Evolutionary conservation across 2,329 filamentous ascomycete species (phyloP), one percentile per base, ranked within the genome.

Genomic region (Bipolaris oryzae): DNA sequence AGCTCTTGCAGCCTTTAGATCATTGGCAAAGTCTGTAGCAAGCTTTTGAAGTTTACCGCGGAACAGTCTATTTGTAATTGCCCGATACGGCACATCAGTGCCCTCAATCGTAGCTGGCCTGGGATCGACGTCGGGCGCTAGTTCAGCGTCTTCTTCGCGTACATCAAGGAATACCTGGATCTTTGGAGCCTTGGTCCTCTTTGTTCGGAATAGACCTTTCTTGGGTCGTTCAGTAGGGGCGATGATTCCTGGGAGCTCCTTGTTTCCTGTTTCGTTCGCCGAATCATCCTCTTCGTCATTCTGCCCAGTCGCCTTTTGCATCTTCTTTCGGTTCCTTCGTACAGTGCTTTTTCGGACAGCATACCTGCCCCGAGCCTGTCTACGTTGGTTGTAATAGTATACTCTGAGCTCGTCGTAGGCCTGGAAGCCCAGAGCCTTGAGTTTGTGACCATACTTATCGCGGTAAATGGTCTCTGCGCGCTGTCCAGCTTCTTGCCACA

Each of bases 391-490:
- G 45, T 60, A 63, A 46, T 72, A 71, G 33, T 64, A 58, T 16
- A 64, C 67, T 28, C 67, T 66, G 10, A 76, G 61, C 37, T 72
- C 68, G 15, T 65, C 61, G 34, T 72, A 67, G 23, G 63, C 66
- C 37, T 70, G 67, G 49, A 76, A 72, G 0, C 68, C 71, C 5
- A 74, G 61, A 20, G 83, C 82, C 60, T 84, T 84, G 20, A 71
- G 78, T 37, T 72, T 65, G 50, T 71, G 69, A 5, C 63, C 59
- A 43, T 73, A 78, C n/a, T 82, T 82, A 48, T 92, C 85, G 57
- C 89, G 87, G 56, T 92, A 85, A 1, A 92, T 92, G 68, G 91
- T 87, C 67, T 92, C 89, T 20, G 65, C 74, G 48, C 71, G 68
- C 37, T 68, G 59, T 55, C 67, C 64, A 34, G 74, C 72, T 45